Conservation (phyloP, 2,329 filamentous ascomycete genomes). For the Colletotrichum tamarilloi region DNA sequence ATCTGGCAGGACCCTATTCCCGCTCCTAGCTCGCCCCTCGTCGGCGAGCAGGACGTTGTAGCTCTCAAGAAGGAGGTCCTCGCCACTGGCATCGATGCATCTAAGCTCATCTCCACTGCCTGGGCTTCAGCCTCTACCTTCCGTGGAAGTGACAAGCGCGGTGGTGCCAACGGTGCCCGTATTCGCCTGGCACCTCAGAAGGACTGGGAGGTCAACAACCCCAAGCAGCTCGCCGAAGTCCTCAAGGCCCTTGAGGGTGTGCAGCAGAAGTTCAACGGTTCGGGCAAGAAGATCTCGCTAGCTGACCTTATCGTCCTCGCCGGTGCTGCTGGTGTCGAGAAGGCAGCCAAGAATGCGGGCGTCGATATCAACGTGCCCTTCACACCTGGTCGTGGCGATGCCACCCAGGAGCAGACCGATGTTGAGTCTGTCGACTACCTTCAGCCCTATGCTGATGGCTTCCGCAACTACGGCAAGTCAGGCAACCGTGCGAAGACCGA, state of each 20-base stretch:
- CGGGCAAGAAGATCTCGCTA: slow-evolving; percentile 78
- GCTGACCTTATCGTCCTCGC: slow-evolving; percentile 82
- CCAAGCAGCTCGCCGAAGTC: slow-evolving; percentile 70
- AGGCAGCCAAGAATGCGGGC: slow-evolving; percentile 67
- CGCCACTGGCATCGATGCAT: slow-evolving; percentile 65
- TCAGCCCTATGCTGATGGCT: slow-evolving; percentile 77
- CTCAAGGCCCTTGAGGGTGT: slow-evolving; percentile 71
- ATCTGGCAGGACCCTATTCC: slow-evolving; percentile 82
- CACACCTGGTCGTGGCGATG: slow-evolving; percentile 77
- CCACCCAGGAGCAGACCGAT: slow-evolving; percentile 78
- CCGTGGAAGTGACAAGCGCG: slow-evolving; percentile 83
- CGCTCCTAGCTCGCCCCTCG: slow-evolving; percentile 62
- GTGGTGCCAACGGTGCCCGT: slow-evolving; percentile 83
- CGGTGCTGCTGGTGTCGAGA: slow-evolving; percentile 76
- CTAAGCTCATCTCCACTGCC: slow-evolving; percentile 73
- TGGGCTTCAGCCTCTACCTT: slow-evolving; percentile 79
- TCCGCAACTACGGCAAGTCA: slow-evolving; percentile 81
- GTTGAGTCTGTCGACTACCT: slow-evolving; percentile 72
- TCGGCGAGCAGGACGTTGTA: slow-evolving; percentile 71
- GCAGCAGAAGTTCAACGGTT: slow-evolving; percentile 74
- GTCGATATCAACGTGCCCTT: slow-evolving; percentile 72
- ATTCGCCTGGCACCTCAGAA: slow-evolving; percentile 79
- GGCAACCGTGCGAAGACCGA: slow-evolving; percentile 72
- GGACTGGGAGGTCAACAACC: slow-evolving; percentile 81
- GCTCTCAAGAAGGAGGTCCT: slow-evolving; percentile 77